Evolutionary conservation across 768 basidiomycete species (phyloP).

Genomic region (Boletus edulis): DNA sequence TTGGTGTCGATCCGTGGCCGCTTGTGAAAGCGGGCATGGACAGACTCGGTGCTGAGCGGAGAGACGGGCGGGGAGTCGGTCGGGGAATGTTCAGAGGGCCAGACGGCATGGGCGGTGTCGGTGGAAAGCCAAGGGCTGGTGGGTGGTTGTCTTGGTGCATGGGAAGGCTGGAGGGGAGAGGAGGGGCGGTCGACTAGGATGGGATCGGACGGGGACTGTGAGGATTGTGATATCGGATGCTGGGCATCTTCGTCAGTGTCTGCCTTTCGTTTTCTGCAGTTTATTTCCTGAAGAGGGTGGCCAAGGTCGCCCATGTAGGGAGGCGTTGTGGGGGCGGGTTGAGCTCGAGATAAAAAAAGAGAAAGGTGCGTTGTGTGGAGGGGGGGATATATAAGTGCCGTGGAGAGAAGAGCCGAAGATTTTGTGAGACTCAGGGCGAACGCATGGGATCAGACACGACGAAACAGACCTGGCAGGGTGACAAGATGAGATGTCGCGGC

Average conservation of each 20-base stretch:
- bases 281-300: slow-evolving; percentile 45
- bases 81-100: slow-evolving; percentile 42
- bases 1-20: slow-evolving; percentile 34
- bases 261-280: slow-evolving; percentile 70
- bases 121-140: slow-evolving; percentile 31
- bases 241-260: slow-evolving; percentile 45
- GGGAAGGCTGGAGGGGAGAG: slow-evolving; percentile 8
- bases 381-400: slow-evolving; percentile 34
- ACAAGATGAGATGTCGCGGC: neutral
- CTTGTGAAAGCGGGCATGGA: slow-evolving; percentile 23
- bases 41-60: slow-evolving; percentile 38
- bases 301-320: slow-evolving; percentile 60
- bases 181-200: slow-evolving; percentile 35
- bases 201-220: slow-evolving; percentile 25
- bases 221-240: slow-evolving; percentile 33
- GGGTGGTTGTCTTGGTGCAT: slow-evolving; percentile 43
- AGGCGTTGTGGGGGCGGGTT: slow-evolving; percentile 17
- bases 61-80: slow-evolving; percentile 33
- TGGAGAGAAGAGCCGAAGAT: no score
- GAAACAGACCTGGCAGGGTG: slow-evolving; percentile 20
- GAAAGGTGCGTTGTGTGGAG: slow-evolving; percentile 6
- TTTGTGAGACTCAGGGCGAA: slow-evolving; percentile 34
- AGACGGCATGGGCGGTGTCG: slow-evolving; percentile 27
- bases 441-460: slow-evolving; percentile 30
- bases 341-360: slow-evolving; percentile 12